These are phyloP conservation scores for Mortierella sp. DNA, from an alignment of 371 early-diverging fungal species.

Conservation along the genomic window DNA sequence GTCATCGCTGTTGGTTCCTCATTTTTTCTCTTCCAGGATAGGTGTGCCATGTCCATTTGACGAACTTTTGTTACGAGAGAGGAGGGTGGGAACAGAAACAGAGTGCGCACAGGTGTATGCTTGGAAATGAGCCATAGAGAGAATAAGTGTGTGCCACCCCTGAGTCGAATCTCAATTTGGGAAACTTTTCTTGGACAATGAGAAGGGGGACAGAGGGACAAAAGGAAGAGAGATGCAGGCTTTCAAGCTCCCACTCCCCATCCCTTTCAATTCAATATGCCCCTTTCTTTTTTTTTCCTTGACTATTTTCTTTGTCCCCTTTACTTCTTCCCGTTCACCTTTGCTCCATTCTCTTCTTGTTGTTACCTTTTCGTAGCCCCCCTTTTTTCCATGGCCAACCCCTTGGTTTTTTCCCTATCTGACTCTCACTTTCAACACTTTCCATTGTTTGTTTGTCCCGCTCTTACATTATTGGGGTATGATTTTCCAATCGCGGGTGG, in stretches of 20 bases:
- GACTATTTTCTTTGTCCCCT: background rate
- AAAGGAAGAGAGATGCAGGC: too few relatives aligned
- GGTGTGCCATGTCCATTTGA: background rate
- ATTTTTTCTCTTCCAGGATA: background rate
- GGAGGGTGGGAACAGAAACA: background rate
- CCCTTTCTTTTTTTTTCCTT: conserved; percentile 29
- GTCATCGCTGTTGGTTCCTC: background rate
- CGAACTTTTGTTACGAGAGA: background rate
- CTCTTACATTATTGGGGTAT: background rate
- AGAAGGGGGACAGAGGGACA: background rate
- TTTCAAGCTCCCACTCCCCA: background rate
- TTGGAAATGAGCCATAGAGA: background rate
- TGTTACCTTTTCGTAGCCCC: conserved; percentile 15
- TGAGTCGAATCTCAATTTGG: conserved; percentile 7
- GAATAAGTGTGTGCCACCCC: background rate
- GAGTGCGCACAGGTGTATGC: background rate
- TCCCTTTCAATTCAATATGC: conserved; percentile 23
- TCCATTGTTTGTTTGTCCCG: background rate
- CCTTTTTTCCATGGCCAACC: conserved; percentile 35
- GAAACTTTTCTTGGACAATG: background rate
- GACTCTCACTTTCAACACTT: conserved; percentile 1
- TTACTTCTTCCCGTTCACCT: conserved; percentile 2
- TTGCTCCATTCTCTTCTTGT: background rate
- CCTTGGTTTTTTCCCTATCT: conserved; percentile 25
- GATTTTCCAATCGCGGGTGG: background rate